phyloP scores from a whole-genome alignment of 441 rosid species.

The Macaranga tanarius region DNA sequence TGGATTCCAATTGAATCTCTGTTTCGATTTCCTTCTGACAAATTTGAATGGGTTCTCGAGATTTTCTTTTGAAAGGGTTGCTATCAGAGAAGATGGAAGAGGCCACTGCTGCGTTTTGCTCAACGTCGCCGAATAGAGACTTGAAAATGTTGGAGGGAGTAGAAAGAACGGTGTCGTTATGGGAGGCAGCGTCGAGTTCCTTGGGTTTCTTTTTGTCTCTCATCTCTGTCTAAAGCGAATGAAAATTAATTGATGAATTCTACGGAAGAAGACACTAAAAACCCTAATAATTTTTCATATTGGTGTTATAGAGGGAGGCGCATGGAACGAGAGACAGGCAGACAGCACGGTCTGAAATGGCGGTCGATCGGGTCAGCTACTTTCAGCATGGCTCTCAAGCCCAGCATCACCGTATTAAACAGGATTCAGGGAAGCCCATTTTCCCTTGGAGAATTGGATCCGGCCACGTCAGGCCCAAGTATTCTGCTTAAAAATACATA shows the following conservation, averaged over 20 bases:
- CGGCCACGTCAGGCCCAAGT: too few relatives aligned
- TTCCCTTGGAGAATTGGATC: too few relatives aligned
- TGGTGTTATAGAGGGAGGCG: neutral
- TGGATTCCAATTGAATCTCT: slow-evolving; percentile 20
- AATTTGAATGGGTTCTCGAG: slow-evolving; percentile 29
- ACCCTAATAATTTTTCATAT: too few relatives aligned
- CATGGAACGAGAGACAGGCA: neutral
- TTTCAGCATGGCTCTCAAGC: too few relatives aligned
- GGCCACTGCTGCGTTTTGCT: slow-evolving; percentile 30
- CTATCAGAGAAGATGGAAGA: slow-evolving; percentile 67
- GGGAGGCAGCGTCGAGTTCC: slow-evolving; percentile 18
- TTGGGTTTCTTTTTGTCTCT: slow-evolving; percentile 49
- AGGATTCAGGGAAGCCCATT: too few relatives aligned
- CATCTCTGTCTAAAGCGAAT: neutral
- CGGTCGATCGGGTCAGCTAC: too few relatives aligned
- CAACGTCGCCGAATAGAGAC: slow-evolving; percentile 40
- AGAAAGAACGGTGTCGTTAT: slow-evolving; percentile 17
- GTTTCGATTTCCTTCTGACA: slow-evolving; percentile 23
- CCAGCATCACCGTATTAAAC: too few relatives aligned
- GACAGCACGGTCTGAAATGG: too few relatives aligned
- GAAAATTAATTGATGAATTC: too few relatives aligned
- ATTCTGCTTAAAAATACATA: too few relatives aligned
- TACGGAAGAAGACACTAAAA: too few relatives aligned
- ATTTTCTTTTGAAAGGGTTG: slow-evolving; percentile 84
- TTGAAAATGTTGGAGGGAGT: slow-evolving; percentile 42